These are phyloP conservation scores for Penicillium digitatum DNA, from an alignment of 2,329 filamentous ascomycete genomes.

Conservation along the genomic window DNA sequence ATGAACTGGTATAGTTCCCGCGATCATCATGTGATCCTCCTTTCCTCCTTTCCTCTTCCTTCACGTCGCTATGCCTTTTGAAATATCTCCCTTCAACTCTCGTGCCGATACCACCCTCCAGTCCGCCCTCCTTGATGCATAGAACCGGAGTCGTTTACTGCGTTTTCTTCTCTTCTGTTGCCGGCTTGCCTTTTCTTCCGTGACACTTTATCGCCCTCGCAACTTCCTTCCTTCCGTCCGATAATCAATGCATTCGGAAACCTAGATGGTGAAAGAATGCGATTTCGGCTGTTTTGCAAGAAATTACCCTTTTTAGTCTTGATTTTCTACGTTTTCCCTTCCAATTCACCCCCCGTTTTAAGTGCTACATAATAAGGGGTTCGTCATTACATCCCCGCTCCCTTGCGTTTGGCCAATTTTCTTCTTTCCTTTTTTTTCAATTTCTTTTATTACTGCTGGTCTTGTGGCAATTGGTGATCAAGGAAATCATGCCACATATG, in stretches of 20 bases:
- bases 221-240: conserved; percentile 18
- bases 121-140: conserved; percentile 32
- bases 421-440: conserved; percentile 9
- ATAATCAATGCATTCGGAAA: conserved; percentile 21
- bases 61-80: conserved; percentile 30
- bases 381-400: conserved; percentile 14
- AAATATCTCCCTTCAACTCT: conserved; percentile 20
- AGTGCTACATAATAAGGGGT: conserved; percentile 6
- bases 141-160: conserved; percentile 38
- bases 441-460: conserved; percentile 14
- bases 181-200: conserved; percentile 18
- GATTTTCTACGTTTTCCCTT: conserved; percentile 11
- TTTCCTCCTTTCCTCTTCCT: conserved; percentile 9
- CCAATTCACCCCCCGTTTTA: conserved; percentile 6
- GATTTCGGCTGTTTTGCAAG: conserved; percentile 19
- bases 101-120: conserved; percentile 25
- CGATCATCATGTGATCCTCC: conserved; percentile 48
- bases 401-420: conserved; percentile 11
- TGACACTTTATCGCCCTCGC: conserved; percentile 15
- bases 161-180: conserved; percentile 27
- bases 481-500: conserved; percentile 28
- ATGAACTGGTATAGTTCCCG: conserved; percentile 36
- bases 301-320: conserved; percentile 23
- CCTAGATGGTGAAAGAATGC: conserved; percentile 33
- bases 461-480: conserved; percentile 20